Conservation (phyloP, 2,329 filamentous ascomycete genomes). For the Neocatenulostroma microsporum region DNA sequence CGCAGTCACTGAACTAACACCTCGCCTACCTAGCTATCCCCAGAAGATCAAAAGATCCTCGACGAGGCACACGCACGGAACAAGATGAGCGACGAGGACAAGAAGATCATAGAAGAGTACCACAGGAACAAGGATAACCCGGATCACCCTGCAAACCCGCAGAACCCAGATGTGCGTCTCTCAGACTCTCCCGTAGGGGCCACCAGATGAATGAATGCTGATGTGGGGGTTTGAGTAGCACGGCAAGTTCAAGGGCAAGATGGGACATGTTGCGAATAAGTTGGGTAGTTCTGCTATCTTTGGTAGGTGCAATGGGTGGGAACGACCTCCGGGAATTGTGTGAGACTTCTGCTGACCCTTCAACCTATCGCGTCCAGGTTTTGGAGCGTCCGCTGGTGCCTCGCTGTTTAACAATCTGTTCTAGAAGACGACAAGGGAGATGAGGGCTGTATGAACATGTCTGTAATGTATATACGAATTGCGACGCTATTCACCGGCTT, state of each 20-base stretch:
- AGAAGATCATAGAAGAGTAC: constrained; percentile 21
- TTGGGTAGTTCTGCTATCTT: constrained; percentile 6
- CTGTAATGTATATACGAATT: no score
- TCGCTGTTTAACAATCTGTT: constrained; percentile 3
- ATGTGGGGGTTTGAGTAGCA: not conserved
- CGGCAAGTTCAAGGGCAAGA: constrained; percentile 6
- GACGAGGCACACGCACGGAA: constrained; percentile 21
- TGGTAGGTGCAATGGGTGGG: no score
- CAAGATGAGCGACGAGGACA: constrained; percentile 11
- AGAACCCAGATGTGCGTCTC: constrained; percentile 2
- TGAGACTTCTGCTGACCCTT: no score
- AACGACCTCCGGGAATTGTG: no score
- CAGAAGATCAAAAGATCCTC: constrained; percentile 18
- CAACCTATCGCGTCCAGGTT: no score
- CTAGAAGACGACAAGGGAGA: no score
- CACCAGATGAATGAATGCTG: not conserved
- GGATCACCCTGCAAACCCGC: constrained; percentile 5
- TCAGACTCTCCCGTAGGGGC: not conserved
- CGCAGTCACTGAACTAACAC: no score
- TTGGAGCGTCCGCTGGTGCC: constrained; percentile 4
- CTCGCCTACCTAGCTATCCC: no score
- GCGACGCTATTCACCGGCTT: no score
- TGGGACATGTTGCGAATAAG: constrained; percentile 2
- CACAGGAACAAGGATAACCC: constrained; percentile 17
- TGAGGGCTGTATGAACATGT: no score